Evolutionary conservation across 495 filamentous ascomycete species (phyloP).

Genomic region (Podospora pseudocomata): DNA sequence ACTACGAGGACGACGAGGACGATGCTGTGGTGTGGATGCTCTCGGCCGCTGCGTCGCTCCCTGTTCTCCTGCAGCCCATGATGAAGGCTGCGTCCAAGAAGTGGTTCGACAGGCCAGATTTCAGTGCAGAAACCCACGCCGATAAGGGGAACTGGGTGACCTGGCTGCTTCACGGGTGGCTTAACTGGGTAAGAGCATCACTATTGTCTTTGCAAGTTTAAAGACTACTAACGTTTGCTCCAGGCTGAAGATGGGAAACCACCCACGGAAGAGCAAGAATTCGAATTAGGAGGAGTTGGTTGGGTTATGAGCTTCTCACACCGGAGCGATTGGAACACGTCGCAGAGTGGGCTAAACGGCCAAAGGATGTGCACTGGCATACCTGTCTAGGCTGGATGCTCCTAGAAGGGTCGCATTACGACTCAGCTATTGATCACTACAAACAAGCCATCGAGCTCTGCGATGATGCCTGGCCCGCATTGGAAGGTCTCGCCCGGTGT

Average conservation of each 20-base stretch:
- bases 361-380: slow-evolving; percentile 14
- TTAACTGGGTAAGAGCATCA: background rate
- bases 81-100: slow-evolving; percentile 7
- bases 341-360: background rate
- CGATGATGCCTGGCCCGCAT: slow-evolving; percentile 11
- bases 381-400: slow-evolving; percentile 10
- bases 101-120: background rate
- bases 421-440: slow-evolving; percentile 9
- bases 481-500: slow-evolving; percentile 12
- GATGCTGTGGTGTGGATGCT: slow-evolving; percentile 5
- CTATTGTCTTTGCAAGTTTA: background rate
- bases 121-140: background rate
- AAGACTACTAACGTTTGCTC: background rate
- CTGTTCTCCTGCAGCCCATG: background rate
- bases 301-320: background rate
- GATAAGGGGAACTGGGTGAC: background rate
- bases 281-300: background rate
- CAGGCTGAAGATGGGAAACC: background rate
- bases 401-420: slow-evolving; percentile 14
- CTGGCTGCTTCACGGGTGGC: background rate
- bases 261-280: background rate
- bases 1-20: background rate
- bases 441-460: slow-evolving; percentile 8
- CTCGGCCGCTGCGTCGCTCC: slow-evolving; percentile 1
- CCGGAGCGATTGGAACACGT: background rate